Conservation (phyloP, 208 protist species). For the Trypanosoma conorhini region DNA sequence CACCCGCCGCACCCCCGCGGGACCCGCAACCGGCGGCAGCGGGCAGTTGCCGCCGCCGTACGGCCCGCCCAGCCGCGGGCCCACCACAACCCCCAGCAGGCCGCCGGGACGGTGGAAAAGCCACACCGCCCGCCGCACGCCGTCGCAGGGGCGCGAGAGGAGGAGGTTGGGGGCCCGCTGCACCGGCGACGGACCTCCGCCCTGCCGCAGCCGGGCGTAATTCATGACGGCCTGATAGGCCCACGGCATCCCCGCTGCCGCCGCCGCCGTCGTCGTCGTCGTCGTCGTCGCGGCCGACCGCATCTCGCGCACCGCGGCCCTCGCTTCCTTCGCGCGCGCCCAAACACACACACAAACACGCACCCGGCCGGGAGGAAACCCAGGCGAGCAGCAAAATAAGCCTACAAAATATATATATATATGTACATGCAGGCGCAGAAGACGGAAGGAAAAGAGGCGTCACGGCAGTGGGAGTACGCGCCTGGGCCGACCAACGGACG, state of each 20-base stretch:
- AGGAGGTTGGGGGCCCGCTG: slow-evolving; percentile 21
- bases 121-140: slow-evolving; percentile 44
- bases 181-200: too few species aligned
- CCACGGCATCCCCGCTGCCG: slow-evolving; percentile 13
- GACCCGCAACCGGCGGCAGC: neutral
- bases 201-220: neutral
- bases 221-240: slow-evolving; percentile 16
- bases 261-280: neutral
- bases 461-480: too few species aligned
- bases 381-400: neutral
- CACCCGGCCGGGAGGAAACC: neutral
- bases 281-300: neutral
- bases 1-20: slow-evolving; percentile 1
- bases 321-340: neutral
- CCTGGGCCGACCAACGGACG: neutral
- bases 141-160: slow-evolving; percentile 7
- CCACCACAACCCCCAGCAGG: slow-evolving; percentile 32
- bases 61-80: neutral
- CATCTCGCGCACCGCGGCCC: neutral
- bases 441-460: neutral
- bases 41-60: neutral
- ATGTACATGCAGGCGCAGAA: neutral
- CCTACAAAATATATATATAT: neutral
- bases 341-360: neutral
- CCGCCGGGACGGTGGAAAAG: slow-evolving; percentile 49